Evolutionary conservation across 768 basidiomycete genomes (phyloP).

Genomic region (Psilocybe cyanescens): DNA sequence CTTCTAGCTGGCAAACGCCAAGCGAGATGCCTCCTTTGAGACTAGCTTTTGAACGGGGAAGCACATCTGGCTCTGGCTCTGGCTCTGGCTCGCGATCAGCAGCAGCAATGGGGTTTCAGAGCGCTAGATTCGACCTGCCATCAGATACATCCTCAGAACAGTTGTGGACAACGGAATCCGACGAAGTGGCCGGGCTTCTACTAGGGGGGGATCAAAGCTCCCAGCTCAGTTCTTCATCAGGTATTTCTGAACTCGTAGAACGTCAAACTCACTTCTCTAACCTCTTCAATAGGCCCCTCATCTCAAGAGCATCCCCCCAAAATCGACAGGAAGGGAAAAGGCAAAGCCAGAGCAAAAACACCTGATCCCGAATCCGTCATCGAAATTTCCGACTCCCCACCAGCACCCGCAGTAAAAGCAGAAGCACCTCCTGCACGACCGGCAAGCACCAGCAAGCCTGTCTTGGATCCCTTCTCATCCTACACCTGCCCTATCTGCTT

Average conservation of each 20-base stretch:
- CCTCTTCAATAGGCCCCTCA: background rate
- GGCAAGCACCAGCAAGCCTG: conserved; percentile 18
- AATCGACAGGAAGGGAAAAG: conserved; percentile 21
- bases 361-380: conserved; percentile 12
- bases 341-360: conserved; percentile 18
- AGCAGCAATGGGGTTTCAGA: background rate
- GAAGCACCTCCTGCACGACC: conserved; percentile 15
- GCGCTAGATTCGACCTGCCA: background rate
- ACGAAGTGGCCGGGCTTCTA: conserved; percentile 9
- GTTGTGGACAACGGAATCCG: background rate
- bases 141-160: conserved; percentile 5
- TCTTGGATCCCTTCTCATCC: conserved; percentile 47
- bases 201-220: background rate
- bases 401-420: conserved; percentile 1
- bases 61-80: background rate
- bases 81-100: background rate
- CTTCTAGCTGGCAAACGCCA: background rate
- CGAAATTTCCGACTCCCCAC: conserved; percentile 15
- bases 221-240: conserved; percentile 1
- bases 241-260: background rate
- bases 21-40: background rate
- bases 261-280: background rate
- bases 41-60: background rate
- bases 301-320: background rate
- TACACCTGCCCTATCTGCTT: conserved; percentile 86